A percentile compares a stretch with the other conserved stretches of the same genome.
These are phyloP conservation scores for Massarina eburnea DNA, from an alignment of 2,329 filamentous ascomycete species.

Conservation along the genomic window DNA sequence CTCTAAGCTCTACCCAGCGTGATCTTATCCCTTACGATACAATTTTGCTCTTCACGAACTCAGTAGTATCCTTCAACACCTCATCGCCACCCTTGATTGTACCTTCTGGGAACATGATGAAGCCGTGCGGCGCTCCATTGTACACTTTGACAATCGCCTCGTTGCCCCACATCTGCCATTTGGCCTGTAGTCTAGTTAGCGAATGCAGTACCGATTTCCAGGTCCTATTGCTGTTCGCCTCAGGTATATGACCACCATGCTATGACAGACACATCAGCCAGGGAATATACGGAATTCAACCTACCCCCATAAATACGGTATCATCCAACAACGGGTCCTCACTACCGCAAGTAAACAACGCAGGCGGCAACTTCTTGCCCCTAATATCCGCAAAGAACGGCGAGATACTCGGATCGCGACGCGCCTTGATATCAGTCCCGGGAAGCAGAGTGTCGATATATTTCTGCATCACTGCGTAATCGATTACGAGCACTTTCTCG, in stretches of 20 bases:
- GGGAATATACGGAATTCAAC: not conserved
- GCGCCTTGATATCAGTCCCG: slow-evolving; percentile 43
- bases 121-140: slow-evolving; percentile 58
- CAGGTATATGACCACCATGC: no score
- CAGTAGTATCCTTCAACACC: slow-evolving; percentile 43
- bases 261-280: no score
- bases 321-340: slow-evolving; percentile 58
- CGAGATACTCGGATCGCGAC: slow-evolving; percentile 49
- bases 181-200: not conserved
- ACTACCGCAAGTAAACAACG: slow-evolving; percentile 58
- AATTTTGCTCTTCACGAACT: slow-evolving; percentile 42
- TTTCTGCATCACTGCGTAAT: slow-evolving; percentile 48
- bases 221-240: no score
- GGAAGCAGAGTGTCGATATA: slow-evolving; percentile 53
- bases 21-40: slow-evolving; percentile 4
- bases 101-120: slow-evolving; percentile 46
- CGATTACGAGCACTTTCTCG: slow-evolving; percentile 48
- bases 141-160: slow-evolving; percentile 57
- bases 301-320: slow-evolving; percentile 55
- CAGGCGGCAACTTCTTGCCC: slow-evolving; percentile 49
- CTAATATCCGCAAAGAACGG: slow-evolving; percentile 53
- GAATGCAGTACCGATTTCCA: no score
- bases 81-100: slow-evolving; percentile 41
- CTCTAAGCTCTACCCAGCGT: no score
- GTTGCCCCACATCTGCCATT: slow-evolving; percentile 51